These are phyloP conservation scores for Tolypocladium guangdongense DNA, from an alignment of 2,329 filamentous ascomycete genomes.

Conservation along the genomic window DNA sequence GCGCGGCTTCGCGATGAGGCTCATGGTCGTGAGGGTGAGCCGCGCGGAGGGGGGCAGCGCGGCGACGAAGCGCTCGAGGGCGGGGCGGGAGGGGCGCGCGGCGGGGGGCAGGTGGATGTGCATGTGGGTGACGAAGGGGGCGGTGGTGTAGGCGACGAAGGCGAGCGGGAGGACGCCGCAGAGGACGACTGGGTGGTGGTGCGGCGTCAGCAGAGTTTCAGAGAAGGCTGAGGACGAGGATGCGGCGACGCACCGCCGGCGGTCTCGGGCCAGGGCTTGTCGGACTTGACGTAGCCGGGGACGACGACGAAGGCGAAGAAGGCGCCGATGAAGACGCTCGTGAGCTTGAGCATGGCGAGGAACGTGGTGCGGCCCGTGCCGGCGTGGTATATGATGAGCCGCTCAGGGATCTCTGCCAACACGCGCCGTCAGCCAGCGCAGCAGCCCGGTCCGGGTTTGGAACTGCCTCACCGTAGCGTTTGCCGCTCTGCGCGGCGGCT, in stretches of 20 bases:
- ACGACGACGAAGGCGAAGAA: conserved; percentile 55
- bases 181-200: conserved; percentile 34
- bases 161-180: conserved; percentile 54
- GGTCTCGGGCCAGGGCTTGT: conserved; percentile 23
- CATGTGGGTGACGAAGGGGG: conserved; percentile 63
- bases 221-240: not conserved
- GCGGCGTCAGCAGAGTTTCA: not conserved
- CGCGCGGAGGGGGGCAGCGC: conserved; percentile 32
- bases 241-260: conserved; percentile 23
- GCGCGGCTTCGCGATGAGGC: conserved; percentile 42
- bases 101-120: conserved; percentile 56
- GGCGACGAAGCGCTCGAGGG: conserved; percentile 41
- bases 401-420: conserved; percentile 39
- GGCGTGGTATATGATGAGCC: conserved; percentile 63
- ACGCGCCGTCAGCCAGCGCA: not conserved
- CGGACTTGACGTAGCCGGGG: conserved; percentile 42
- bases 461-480: conserved; percentile 8
- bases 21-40: conserved; percentile 45
- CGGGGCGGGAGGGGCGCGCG: conserved; percentile 49
- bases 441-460: not conserved
- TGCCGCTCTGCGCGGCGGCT: conserved; percentile 10
- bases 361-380: conserved; percentile 57
- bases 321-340: conserved; percentile 56
- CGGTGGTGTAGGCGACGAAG: conserved; percentile 52
- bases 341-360: conserved; percentile 60